Conservation (phyloP, 805 yeast species). For the Candida ponderosae region DNA sequence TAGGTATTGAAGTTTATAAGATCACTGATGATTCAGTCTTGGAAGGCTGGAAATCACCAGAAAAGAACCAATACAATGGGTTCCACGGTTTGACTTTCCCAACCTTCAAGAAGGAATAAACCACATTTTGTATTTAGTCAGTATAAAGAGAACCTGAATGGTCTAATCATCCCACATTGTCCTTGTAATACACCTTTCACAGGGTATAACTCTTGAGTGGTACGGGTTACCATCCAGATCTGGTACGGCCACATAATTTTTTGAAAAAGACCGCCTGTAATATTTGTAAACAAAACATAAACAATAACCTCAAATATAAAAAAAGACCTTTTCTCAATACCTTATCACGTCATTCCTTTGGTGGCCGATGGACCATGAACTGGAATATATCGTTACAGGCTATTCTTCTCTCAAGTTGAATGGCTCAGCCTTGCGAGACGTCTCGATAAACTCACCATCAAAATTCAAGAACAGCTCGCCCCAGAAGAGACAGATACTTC, state of each 20-base stretch:
- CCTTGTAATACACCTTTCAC: too few species aligned
- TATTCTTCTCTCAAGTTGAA: constrained; percentile 14
- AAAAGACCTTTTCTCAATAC: too few species aligned
- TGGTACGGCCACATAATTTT: too few species aligned
- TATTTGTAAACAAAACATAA: too few species aligned
- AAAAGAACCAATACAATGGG: constrained; percentile 44
- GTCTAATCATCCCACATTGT: too few species aligned
- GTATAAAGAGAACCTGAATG: too few species aligned
- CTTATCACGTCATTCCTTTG: too few species aligned
- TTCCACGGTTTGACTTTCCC: constrained; percentile 39
- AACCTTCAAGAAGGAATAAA: constrained; percentile 9
- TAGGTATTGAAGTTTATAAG: constrained; percentile 53
- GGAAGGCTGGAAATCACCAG: constrained; percentile 43
- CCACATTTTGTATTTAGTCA: too few species aligned
- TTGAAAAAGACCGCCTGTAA: too few species aligned
- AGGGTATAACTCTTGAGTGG: too few species aligned
- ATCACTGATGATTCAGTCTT: constrained; percentile 39
- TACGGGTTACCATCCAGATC: too few species aligned
- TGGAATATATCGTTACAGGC: constrained; percentile 17
- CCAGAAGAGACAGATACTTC: constrained; percentile 2
- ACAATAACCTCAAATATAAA: too few species aligned
- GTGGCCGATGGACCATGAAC: constrained; percentile 15
- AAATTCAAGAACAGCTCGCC: constrained; percentile 7
- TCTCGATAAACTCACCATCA: constrained; percentile 16
- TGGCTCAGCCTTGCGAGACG: constrained; percentile 14